These are phyloP conservation scores for Termitomyces eurrhizus DNA, from an alignment of 768 basidiomycete genomes.

Conservation along the genomic window DNA sequence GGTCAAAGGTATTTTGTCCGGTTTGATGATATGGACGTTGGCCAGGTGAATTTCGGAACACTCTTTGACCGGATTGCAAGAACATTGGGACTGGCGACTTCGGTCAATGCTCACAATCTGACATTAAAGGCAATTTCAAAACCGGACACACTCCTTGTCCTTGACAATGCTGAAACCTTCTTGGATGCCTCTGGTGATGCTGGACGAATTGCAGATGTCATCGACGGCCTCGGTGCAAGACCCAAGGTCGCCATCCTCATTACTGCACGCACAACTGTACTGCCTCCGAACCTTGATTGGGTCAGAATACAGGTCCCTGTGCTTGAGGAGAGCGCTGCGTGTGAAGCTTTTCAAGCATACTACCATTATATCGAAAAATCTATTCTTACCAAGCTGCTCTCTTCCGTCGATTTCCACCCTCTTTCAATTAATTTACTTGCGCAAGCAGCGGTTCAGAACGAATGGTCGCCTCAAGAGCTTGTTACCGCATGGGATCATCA, in stretches of 20 bases:
- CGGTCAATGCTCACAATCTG: no score
- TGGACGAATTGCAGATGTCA: neutral
- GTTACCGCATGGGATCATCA: constrained; percentile 3
- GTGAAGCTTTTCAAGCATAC: neutral
- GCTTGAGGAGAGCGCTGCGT: neutral
- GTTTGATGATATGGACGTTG: no score
- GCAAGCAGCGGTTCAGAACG: constrained; percentile 5
- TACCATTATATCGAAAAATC: neutral
- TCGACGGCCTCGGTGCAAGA: neutral
- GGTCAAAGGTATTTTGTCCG: no score
- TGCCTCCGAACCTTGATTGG: neutral
- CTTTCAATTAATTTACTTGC: constrained; percentile 7
- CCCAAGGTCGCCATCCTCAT: neutral
- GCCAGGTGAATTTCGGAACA: no score
- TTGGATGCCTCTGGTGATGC: neutral
- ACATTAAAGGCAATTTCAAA: neutral
- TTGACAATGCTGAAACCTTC: constrained; percentile 7
- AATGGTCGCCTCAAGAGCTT: constrained; percentile 2
- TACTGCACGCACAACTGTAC: neutral
- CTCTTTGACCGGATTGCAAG: no score
- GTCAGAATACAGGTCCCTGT: neutral
- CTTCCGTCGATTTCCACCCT: constrained; percentile 4
- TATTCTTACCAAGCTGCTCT: neutral
- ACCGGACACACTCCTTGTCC: constrained; percentile 23
- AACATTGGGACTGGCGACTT: no score